Conservation (phyloP, 2,329 filamentous ascomycete species). For the Pseudocercospora fuligena region DNA sequence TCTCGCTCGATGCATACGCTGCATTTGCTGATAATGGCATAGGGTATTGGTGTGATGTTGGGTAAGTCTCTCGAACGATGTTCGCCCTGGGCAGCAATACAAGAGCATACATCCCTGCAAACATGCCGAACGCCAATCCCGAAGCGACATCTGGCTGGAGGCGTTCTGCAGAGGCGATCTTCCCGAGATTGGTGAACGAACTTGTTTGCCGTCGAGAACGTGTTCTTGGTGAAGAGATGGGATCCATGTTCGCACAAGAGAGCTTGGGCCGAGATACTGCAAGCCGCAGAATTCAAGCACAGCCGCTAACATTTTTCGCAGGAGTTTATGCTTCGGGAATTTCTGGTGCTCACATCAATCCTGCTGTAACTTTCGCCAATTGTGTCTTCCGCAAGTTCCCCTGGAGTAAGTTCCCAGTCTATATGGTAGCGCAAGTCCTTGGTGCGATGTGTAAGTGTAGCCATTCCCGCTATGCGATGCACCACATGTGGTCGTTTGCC, state of each 20-base stretch:
- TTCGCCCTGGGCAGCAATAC: conserved; percentile 5
- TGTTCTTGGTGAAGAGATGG: conserved; percentile 2
- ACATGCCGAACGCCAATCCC: not conserved
- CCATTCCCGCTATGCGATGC: conserved; percentile 45
- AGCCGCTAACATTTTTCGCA: conserved; percentile 2
- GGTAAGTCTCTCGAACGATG: conserved; percentile 46
- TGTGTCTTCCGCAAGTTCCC: conserved; percentile 64
- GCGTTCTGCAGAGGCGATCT: conserved; percentile 2
- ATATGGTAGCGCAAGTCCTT: conserved; percentile 60
- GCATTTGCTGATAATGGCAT: conserved; percentile 21
- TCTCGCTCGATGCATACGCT: not conserved
- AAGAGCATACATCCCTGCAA: conserved; percentile 10
- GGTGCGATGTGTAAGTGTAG: conserved; percentile 65
- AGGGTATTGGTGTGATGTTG: conserved; percentile 69
- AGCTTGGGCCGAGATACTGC: not conserved
- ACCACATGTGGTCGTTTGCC: not conserved
- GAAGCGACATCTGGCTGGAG: not conserved
- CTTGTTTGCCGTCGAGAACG: not conserved
- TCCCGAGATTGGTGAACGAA: not conserved
- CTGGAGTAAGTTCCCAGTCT: conserved; percentile 71
- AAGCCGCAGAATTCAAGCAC: not conserved
- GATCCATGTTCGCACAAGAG: not conserved
- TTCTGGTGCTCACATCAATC: conserved; percentile 44
- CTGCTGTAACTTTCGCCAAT: conserved; percentile 71
- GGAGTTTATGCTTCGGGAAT: conserved; percentile 41